phyloP scores from a whole-genome alignment of 75 land plant species.

The Larix kaempferi region DNA sequence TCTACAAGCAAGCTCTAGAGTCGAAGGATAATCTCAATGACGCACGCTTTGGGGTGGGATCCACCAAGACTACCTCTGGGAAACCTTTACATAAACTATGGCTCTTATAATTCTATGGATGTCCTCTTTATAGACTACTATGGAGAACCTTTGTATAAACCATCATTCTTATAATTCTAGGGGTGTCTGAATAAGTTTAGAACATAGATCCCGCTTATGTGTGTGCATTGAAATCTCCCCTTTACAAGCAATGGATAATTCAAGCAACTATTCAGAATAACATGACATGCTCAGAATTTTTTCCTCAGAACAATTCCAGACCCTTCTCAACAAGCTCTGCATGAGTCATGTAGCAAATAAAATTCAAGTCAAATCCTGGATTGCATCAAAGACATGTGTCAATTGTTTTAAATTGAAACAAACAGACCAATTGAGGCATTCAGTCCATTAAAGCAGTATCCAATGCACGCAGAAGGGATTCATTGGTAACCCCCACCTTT shows the following conservation, averaged over 20 bases:
- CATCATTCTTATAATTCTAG: too few relatives aligned
- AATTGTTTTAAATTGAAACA: slow-evolving; percentile 9
- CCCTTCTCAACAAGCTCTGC: neutral
- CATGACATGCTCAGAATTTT: neutral
- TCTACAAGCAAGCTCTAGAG: neutral
- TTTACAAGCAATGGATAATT: neutral
- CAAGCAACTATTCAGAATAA: neutral
- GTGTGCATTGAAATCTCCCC: neutral
- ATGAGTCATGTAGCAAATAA: neutral
- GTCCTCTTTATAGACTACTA: neutral
- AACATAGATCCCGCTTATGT: neutral
- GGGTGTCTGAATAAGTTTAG: too few relatives aligned
- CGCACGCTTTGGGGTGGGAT: neutral
- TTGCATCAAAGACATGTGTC: neutral
- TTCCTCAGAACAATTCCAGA: slow-evolving; percentile 6
- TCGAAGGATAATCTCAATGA: neutral
- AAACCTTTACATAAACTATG: neutral
- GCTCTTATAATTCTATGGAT: neutral
- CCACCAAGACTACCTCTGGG: neutral
- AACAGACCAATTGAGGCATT: slow-evolving; percentile 7
- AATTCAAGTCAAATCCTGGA: neutral
- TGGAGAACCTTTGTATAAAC: too few relatives aligned
- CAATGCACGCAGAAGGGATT: slow-evolving; percentile 8
- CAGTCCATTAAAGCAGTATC: slow-evolving; percentile 3
- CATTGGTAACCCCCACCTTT: slow-evolving; percentile 12